Percentiles rank a stretch among this genome's conserved stretches.
Conservation (phyloP, 2,329 filamentous ascomycete genomes). For the Aspergillus uvarum region DNA sequence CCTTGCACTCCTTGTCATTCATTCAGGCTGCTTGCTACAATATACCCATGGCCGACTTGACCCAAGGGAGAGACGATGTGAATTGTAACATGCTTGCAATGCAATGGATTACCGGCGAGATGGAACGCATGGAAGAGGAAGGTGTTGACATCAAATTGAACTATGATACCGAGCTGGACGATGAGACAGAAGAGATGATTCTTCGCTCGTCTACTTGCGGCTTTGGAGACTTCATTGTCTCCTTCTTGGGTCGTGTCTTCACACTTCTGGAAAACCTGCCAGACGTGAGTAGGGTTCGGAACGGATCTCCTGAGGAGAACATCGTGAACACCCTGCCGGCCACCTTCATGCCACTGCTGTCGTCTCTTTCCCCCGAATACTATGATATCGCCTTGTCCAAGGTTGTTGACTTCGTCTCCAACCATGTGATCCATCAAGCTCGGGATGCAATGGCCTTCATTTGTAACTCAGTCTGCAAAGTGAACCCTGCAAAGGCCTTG, state of each 20-base stretch:
- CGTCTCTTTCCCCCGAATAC: conserved; percentile 85
- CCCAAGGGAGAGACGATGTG: conserved; percentile 64
- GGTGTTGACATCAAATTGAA: conserved; percentile 82
- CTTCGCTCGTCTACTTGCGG: conserved; percentile 91
- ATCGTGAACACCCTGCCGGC: conserved; percentile 94
- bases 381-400: conserved; percentile 92
- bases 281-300: conserved; percentile 81
- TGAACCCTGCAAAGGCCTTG: conserved; percentile 88
- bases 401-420: conserved; percentile 84
- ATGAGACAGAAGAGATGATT: conserved; percentile 83
- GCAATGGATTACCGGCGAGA: conserved; percentile 90
- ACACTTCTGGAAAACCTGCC: conserved; percentile 93
- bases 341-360: conserved; percentile 84
- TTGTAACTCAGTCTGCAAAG: conserved; percentile 92
- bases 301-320: conserved; percentile 91
- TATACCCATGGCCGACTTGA: conserved; percentile 84
- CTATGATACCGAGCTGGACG: conserved; percentile 76
- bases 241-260: conserved; percentile 90
- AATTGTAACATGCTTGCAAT: conserved; percentile 76
- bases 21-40: conserved; percentile 96
- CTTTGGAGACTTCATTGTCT: conserved; percentile 87
- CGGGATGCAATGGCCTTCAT: conserved; percentile 99
- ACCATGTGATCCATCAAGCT: conserved; percentile 95
- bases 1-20: conserved; percentile 88
- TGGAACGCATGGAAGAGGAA: conserved; percentile 88